Percentiles rank a stretch among this genome's conserved stretches.
These are phyloP conservation scores for Lentinula novae-zelandiae DNA, from an alignment of 1,284 basidiomycete species.

Conservation along the genomic window DNA sequence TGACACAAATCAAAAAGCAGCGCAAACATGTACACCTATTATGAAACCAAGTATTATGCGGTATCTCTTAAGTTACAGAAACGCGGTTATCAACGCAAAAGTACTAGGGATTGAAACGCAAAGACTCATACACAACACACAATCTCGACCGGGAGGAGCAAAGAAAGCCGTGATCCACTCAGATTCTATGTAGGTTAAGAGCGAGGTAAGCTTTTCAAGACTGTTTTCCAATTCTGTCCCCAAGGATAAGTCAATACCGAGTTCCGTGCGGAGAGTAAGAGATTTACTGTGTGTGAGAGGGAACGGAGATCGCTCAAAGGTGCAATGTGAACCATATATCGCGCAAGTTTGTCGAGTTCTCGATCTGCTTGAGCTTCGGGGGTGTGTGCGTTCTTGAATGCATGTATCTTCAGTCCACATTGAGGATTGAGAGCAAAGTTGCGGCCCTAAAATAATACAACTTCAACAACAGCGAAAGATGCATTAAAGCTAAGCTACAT, in stretches of 20 bases:
- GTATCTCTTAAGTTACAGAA: not conserved
- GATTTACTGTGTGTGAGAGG: conserved; percentile 55
- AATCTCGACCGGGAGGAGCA: not conserved
- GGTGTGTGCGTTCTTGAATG: conserved; percentile 77
- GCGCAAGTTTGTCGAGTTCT: conserved; percentile 61
- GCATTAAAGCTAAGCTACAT: conserved; percentile 18
- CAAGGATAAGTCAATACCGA: not conserved
- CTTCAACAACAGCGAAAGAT: not conserved
- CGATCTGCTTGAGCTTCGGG: conserved; percentile 56
- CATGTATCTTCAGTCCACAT: conserved; percentile 80
- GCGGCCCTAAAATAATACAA: conserved; percentile 45
- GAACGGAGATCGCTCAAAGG: conserved; percentile 48
- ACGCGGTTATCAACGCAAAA: not conserved
- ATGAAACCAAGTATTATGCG: not conserved
- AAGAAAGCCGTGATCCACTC: not conserved
- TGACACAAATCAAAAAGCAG: not conserved
- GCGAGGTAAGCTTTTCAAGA: conserved; percentile 24
- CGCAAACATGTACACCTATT: not conserved
- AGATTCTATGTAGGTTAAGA: not conserved
- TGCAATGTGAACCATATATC: conserved; percentile 64
- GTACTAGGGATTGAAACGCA: not conserved
- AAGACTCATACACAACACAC: not conserved
- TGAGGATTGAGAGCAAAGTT: conserved; percentile 87
- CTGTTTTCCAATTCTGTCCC: conserved; percentile 30
- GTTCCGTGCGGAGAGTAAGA: not conserved